phyloP scores from a whole-genome alignment of 1,284 basidiomycete species.

The Singerocomus inundabilis region DNA sequence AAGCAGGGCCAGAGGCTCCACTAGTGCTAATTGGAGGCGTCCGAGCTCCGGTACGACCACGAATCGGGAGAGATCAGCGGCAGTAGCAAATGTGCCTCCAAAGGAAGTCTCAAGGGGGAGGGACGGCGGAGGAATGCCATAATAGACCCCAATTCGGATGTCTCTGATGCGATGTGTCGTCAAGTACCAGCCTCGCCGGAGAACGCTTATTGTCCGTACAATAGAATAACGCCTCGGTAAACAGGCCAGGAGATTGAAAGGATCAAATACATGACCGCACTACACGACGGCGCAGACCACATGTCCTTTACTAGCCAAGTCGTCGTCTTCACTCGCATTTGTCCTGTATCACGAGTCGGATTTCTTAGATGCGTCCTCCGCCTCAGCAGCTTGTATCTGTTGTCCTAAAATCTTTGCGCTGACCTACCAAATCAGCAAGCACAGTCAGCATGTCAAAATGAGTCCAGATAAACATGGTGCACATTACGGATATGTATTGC shows the following conservation, averaged over 20 bases:
- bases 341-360: constrained; percentile 27
- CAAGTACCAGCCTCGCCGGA: constrained; percentile 22
- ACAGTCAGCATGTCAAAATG: constrained; percentile 14
- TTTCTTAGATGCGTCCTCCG: constrained; percentile 32
- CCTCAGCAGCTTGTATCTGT: constrained; percentile 47
- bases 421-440: constrained; percentile 46
- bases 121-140: constrained; percentile 21
- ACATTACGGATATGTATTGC: constrained; percentile 86
- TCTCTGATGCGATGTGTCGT: constrained; percentile 20
- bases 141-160: constrained; percentile 27
- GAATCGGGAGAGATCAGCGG: constrained; percentile 17
- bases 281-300: constrained; percentile 11
- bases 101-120: constrained; percentile 29
- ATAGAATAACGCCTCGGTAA: constrained; percentile 27
- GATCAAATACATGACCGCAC: constrained; percentile 24
- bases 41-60: constrained; percentile 8
- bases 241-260: constrained; percentile 30
- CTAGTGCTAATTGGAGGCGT: constrained; percentile 20
- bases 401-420: constrained; percentile 79
- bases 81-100: constrained; percentile 14
- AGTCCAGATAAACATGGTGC: constrained; percentile 27
- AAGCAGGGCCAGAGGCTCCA: constrained; percentile 19
- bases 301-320: constrained; percentile 10
- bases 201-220: constrained; percentile 21
- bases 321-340: too few relatives aligned